Evolutionary conservation across 192 early-diverging fungal genomes (phyloP).

Genomic region (Coemansia sp.): DNA sequence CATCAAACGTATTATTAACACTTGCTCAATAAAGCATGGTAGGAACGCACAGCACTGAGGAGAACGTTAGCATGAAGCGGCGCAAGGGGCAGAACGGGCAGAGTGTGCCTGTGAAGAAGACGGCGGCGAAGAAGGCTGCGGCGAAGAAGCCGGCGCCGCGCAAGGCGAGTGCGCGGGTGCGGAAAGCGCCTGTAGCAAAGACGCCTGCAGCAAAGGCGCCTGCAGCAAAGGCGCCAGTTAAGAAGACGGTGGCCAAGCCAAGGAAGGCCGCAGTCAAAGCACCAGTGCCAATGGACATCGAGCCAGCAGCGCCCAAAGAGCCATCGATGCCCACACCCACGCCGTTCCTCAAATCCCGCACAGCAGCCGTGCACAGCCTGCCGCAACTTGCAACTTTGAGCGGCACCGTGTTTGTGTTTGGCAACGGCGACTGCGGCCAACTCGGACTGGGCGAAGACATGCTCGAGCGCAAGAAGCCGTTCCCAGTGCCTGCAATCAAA

Average conservation of each 20-base stretch:
- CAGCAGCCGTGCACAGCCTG: constrained; percentile 28
- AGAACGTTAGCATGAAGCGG: constrained; percentile 31
- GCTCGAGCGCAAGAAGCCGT: constrained; percentile 77
- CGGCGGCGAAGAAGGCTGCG: constrained; percentile 15
- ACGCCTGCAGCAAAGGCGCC: constrained; percentile 1
- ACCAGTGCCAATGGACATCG: background rate
- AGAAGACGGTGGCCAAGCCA: constrained; percentile 2
- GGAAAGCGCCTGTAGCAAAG: background rate
- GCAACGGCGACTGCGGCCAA: constrained; percentile 87
- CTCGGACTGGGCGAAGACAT: constrained; percentile 86
- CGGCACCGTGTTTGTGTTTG: constrained; percentile 76
- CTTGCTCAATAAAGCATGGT: constrained; percentile 1
- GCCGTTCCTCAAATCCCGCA: constrained; percentile 46
- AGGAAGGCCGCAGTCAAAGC: background rate
- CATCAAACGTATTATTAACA: background rate
- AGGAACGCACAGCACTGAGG: constrained; percentile 34
- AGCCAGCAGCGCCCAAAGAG: background rate
- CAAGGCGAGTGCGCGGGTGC: constrained; percentile 9
- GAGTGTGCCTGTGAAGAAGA: constrained; percentile 13
- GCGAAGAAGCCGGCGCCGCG: constrained; percentile 14
- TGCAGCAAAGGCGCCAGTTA: constrained; percentile 1
- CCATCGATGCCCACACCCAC: constrained; percentile 10
- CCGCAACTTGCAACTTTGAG: constrained; percentile 9
- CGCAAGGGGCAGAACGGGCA: constrained; percentile 29
- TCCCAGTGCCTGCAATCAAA: constrained; percentile 62